Conservation (phyloP, 257 asterid species). For the Agastache rugosa region DNA sequence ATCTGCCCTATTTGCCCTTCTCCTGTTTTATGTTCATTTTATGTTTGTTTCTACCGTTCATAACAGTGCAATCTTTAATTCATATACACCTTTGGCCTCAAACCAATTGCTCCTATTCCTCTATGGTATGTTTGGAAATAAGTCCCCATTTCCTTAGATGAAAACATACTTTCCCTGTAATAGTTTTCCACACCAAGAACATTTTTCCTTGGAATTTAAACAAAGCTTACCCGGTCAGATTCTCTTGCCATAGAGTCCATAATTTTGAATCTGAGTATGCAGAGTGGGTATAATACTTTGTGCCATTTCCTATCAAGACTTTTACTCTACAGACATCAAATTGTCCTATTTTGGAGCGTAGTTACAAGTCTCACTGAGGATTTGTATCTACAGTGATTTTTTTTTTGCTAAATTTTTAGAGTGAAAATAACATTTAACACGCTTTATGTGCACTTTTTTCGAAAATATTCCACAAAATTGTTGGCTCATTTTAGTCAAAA, state of each 20-base stretch:
- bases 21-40: slow-evolving; percentile 15
- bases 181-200: neutral
- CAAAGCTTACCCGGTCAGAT: slow-evolving; percentile 14
- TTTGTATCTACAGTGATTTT: neutral
- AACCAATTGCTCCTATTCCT: slow-evolving; percentile 1
- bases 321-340: neutral
- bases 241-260: slow-evolving; percentile 24
- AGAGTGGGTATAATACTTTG: neutral
- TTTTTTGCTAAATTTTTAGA: neutral
- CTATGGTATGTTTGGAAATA: neutral
- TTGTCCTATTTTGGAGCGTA: neutral
- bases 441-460: neutral
- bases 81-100: slow-evolving; percentile 1
- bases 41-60: slow-evolving; percentile 26
- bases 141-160: slow-evolving; percentile 14
- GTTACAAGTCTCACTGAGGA: neutral
- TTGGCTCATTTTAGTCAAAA: neutral
- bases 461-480: neutral
- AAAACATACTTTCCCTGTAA: neutral
- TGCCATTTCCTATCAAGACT: slow-evolving; percentile 12
- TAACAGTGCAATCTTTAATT: neutral
- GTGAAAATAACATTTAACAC: neutral
- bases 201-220: slow-evolving; percentile 5
- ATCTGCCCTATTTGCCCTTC: slow-evolving; percentile 31
- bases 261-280: slow-evolving; percentile 15